These are phyloP conservation scores for Vickermania ingenoplastis DNA, from an alignment of 208 protist species.

Conservation along the genomic window DNA sequence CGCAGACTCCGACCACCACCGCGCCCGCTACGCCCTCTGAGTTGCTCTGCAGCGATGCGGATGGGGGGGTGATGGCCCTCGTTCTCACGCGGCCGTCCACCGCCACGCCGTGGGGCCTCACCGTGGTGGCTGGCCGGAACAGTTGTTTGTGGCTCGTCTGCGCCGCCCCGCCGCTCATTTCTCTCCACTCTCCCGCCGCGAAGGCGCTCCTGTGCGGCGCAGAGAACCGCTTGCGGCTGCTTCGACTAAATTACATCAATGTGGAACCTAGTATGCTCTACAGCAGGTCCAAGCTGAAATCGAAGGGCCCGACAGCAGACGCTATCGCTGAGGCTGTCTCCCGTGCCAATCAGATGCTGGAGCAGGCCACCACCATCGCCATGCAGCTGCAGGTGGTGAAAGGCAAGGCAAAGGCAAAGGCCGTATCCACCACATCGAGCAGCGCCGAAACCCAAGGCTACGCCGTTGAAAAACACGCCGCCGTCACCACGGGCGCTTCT, in stretches of 20 bases:
- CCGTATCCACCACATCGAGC: neutral
- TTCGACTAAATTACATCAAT: slow-evolving; percentile 33
- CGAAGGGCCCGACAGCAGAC: slow-evolving; percentile 1
- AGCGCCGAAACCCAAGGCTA: slow-evolving; percentile 1
- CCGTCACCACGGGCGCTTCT: too few species aligned
- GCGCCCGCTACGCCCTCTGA: slow-evolving; percentile 15
- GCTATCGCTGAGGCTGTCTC: neutral
- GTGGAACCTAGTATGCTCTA: slow-evolving; percentile 8
- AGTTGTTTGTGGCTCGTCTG: slow-evolving; percentile 11
- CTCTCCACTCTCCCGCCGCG: slow-evolving; percentile 17
- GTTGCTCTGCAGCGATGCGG: slow-evolving; percentile 34
- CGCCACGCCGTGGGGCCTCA: slow-evolving; percentile 37
- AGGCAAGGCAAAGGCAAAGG: neutral
- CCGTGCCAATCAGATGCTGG: neutral
- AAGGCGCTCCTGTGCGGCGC: slow-evolving; percentile 35
- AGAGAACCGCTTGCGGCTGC: slow-evolving; percentile 21
- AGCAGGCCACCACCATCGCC: slow-evolving; percentile 9
- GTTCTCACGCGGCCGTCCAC: slow-evolving; percentile 37
- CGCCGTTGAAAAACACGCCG: too few species aligned
- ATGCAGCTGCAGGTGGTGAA: slow-evolving; percentile 22
- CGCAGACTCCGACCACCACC: too few species aligned
- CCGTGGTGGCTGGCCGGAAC: slow-evolving; percentile 11
- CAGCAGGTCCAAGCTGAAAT: slow-evolving; percentile 8
- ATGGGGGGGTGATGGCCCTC: slow-evolving; percentile 38
- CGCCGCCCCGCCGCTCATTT: slow-evolving; percentile 19